phyloP scores from a whole-genome alignment of 2,329 filamentous ascomycete species.

The Colletotrichum sp. region DNA sequence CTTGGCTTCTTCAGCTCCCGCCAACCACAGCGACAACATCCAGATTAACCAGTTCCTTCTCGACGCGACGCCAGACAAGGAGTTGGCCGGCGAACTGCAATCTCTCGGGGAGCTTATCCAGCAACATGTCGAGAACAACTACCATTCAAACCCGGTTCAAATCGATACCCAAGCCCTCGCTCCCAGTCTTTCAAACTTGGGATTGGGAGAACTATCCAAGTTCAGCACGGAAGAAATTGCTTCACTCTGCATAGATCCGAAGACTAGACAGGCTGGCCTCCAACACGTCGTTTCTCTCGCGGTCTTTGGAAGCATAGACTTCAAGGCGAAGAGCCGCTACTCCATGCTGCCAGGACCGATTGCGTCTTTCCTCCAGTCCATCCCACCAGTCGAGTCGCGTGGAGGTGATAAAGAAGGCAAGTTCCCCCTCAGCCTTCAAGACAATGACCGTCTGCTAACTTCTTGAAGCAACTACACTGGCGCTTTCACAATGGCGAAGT shows the following conservation, averaged over 20 bases:
- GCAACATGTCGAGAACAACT: slow-evolving; percentile 45
- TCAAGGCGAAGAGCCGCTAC: slow-evolving; percentile 27
- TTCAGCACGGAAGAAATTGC: slow-evolving; percentile 25
- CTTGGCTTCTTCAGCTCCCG: background rate
- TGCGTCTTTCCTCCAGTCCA: slow-evolving; percentile 31
- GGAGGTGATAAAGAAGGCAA: slow-evolving; percentile 34
- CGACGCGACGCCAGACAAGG: slow-evolving; percentile 38
- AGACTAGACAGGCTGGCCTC: slow-evolving; percentile 35
- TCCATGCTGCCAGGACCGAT: slow-evolving; percentile 43
- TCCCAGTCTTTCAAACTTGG: slow-evolving; percentile 29
- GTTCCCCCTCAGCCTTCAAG: background rate
- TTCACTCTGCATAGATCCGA: slow-evolving; percentile 34
- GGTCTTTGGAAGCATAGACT: slow-evolving; percentile 38
- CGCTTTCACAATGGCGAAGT: slow-evolving; percentile 45
- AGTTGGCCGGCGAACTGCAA: slow-evolving; percentile 36
- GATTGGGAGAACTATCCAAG: slow-evolving; percentile 24
- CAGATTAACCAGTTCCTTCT: slow-evolving; percentile 41
- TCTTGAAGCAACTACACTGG: slow-evolving; percentile 31
- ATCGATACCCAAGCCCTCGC: slow-evolving; percentile 23
- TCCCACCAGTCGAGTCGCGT: slow-evolving; percentile 30
- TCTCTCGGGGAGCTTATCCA: slow-evolving; percentile 39
- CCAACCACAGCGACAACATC: slow-evolving; percentile 23
- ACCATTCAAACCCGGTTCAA: slow-evolving; percentile 33
- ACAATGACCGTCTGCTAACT: background rate
- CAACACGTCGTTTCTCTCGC: slow-evolving; percentile 42